Evolutionary conservation across 257 asterid species (phyloP).

Genomic region (Gentiana dahurica): DNA sequence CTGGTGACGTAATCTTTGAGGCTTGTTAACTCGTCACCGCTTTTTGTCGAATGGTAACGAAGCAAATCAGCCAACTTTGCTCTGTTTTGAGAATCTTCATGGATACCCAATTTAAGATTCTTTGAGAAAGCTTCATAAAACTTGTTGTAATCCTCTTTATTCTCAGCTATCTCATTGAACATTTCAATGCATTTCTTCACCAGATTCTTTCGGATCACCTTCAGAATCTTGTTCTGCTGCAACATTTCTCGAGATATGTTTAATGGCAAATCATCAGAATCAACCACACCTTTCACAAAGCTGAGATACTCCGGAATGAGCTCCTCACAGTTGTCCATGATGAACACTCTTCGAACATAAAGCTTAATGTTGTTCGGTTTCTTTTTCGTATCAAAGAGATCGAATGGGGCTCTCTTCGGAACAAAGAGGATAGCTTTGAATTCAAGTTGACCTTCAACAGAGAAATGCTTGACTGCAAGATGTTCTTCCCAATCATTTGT

Average conservation of each 20-base stretch:
- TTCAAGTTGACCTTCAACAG: slow-evolving; percentile 55
- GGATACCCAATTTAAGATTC: slow-evolving; percentile 53
- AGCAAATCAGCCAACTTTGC: slow-evolving; percentile 40
- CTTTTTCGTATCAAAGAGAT: slow-evolving; percentile 49
- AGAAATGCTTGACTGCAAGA: slow-evolving; percentile 44
- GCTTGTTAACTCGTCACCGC: slow-evolving; percentile 67
- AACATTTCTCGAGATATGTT: slow-evolving; percentile 44
- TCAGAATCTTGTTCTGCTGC: slow-evolving; percentile 53
- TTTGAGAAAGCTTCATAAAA: slow-evolving; percentile 49
- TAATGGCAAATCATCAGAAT: slow-evolving; percentile 48
- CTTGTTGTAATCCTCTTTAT: slow-evolving; percentile 50
- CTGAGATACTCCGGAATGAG: slow-evolving; percentile 44
- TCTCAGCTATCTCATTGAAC: slow-evolving; percentile 50
- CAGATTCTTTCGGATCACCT: slow-evolving; percentile 57
- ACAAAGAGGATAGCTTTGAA: slow-evolving; percentile 48
- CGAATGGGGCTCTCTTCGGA: slow-evolving; percentile 53
- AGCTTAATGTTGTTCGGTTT: slow-evolving; percentile 54
- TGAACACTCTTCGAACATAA: slow-evolving; percentile 48
- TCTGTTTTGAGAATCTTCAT: slow-evolving; percentile 40
- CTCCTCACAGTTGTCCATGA: slow-evolving; percentile 58
- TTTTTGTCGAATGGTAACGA: slow-evolving; percentile 45
- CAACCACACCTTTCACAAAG: slow-evolving; percentile 51
- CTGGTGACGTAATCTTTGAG: slow-evolving; percentile 73
- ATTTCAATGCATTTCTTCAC: slow-evolving; percentile 56
- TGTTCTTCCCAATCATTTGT: slow-evolving; percentile 63